Conservation (phyloP, 1,284 basidiomycete genomes). For the Rhizoctonia solani region DNA sequence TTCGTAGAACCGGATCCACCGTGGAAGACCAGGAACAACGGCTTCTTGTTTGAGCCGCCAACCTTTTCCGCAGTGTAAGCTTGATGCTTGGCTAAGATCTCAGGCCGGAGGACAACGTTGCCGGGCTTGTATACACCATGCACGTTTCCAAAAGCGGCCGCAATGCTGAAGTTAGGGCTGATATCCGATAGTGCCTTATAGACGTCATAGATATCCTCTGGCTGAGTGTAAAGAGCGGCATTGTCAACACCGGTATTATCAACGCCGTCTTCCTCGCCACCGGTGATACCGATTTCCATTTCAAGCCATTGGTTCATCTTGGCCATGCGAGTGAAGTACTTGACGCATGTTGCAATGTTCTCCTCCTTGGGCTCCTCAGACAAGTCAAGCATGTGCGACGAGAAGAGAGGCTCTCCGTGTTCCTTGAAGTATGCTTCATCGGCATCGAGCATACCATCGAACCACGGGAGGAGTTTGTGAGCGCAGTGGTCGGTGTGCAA, state of each 20-base stretch:
- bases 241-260: slow-evolving; percentile 97
- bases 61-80: slow-evolving; percentile 73
- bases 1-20: slow-evolving; percentile 98
- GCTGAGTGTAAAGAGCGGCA: slow-evolving; percentile 93
- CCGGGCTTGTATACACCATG: slow-evolving; percentile 96
- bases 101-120: slow-evolving; percentile 91
- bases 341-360: slow-evolving; percentile 92
- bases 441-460: slow-evolving; percentile 98
- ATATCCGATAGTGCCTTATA: slow-evolving; percentile 82
- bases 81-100: slow-evolving; percentile 93
- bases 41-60: slow-evolving; percentile 68
- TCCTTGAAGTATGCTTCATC: slow-evolving; percentile 93
- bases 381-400: slow-evolving; percentile 99
- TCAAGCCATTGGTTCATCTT: slow-evolving; percentile 95
- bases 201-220: slow-evolving; percentile 94
- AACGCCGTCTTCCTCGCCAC: slow-evolving; percentile 99
- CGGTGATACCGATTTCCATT: slow-evolving; percentile 99
- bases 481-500: slow-evolving; percentile 99
- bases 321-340: slow-evolving; percentile 97
- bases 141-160: slow-evolving; percentile 96
- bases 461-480: slow-evolving; percentile 98
- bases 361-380: slow-evolving; percentile 98
- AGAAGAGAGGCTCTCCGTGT: slow-evolving; percentile 92
- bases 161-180: slow-evolving; percentile 94
- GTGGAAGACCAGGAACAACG: slow-evolving; percentile 99